These are phyloP conservation scores for Diaporthe sp. DNA, from an alignment of 2,329 filamentous ascomycete genomes.

Conservation along the genomic window DNA sequence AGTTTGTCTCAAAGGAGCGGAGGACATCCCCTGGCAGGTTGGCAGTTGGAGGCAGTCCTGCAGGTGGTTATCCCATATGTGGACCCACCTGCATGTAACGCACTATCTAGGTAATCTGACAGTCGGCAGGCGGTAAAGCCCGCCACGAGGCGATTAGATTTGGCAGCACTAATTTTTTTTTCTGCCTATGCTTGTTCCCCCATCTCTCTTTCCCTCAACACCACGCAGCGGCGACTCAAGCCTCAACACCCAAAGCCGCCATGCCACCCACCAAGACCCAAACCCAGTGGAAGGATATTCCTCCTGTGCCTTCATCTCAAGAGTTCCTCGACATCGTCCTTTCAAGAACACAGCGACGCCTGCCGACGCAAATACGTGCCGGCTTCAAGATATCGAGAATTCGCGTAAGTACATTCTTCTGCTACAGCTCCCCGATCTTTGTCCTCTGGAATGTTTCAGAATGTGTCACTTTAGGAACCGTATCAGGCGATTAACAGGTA, in stretches of 20 bases:
- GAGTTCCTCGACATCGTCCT: constrained; percentile 99
- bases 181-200: not conserved
- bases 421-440: too few species aligned
- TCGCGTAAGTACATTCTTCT: too few species aligned
- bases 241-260: not conserved
- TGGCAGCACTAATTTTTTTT: constrained; percentile 9
- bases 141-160: too few species aligned
- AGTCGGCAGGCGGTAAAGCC: too few species aligned
- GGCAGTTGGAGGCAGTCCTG: not conserved
- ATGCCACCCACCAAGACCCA: constrained; percentile 38
- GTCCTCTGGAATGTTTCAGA: too few species aligned
- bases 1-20: too few species aligned
- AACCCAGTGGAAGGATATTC: constrained; percentile 37
- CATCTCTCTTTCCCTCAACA: not conserved
- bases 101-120: too few species aligned
- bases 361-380: constrained; percentile 92
- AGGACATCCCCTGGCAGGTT: too few species aligned
- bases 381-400: constrained; percentile 98
- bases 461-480: too few species aligned
- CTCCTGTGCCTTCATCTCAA: not conserved
- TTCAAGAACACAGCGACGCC: constrained; percentile 89
- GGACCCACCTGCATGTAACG: not conserved
- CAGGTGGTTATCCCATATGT: not conserved
- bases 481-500: too few species aligned
- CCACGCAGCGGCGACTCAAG: not conserved